These are phyloP conservation scores for Pleurotus tuoliensis DNA, from an alignment of 768 basidiomycete genomes.

Conservation along the genomic window DNA sequence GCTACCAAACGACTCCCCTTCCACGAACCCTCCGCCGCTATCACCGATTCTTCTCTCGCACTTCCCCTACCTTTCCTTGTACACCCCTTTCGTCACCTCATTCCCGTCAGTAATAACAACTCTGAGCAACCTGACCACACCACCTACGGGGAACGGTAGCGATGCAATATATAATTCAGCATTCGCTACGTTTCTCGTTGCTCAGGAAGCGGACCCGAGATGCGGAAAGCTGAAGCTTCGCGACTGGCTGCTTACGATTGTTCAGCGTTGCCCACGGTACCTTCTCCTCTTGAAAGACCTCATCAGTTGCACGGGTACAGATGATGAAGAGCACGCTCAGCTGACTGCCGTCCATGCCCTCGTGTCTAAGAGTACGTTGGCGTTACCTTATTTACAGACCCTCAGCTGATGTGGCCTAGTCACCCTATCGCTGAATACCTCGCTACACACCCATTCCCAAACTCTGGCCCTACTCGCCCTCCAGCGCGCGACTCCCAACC, in stretches of 20 bases:
- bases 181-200: conserved; percentile 61
- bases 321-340: conserved; percentile 64
- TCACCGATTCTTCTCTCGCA: conserved; percentile 70
- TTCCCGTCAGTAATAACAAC: conserved; percentile 66
- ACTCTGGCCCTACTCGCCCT: conserved; percentile 73
- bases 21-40: conserved; percentile 27
- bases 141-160: conserved; percentile 31
- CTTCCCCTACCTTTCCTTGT: conserved; percentile 85
- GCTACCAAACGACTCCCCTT: conserved; percentile 15
- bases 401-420: conserved; percentile 41
- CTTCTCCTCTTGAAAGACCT: conserved; percentile 81
- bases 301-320: conserved; percentile 57
- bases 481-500: conserved; percentile 70
- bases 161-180: conserved; percentile 41
- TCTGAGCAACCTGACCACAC: conserved; percentile 49
- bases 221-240: conserved; percentile 75
- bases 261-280: conserved; percentile 87
- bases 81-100: conserved; percentile 79
- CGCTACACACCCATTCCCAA: conserved; percentile 73
- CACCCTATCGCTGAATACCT: conserved; percentile 72
- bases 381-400: neutral
- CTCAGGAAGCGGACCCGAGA: conserved; percentile 62
- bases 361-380: conserved; percentile 66
- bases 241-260: conserved; percentile 83
- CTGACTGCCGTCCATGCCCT: conserved; percentile 58